Base-by-base conservation (phyloP, 1,139 yeast species). In the Blastobotrys ciferrii region DNA sequence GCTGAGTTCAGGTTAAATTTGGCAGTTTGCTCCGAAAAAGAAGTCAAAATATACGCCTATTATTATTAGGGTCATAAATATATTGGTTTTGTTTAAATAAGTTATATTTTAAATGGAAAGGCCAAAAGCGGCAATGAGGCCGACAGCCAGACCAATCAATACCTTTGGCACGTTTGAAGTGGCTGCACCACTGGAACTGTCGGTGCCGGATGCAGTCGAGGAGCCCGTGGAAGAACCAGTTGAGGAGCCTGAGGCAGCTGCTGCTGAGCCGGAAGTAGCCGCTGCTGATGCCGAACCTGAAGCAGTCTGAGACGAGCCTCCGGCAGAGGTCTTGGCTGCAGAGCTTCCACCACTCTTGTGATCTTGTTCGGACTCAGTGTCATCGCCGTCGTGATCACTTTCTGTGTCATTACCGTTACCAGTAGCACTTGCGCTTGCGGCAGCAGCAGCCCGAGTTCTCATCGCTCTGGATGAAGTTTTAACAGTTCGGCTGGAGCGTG, bases 21-120 rank as follows among this genome's bases (percentile, higher is more conserved):
- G n/a, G n/a, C n/a, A n/a, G n/a, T n/a, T n/a, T n/a, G n/a, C n/a
- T n/a, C n/a, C n/a, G n/a, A n/a, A n/a, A n/a, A n/a, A n/a, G n/a
- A n/a, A n/a, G n/a, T n/a, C n/a, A n/a, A n/a, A n/a, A 32, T 41
- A 41, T 41, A 11, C 19, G 20, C 19, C 11, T 31, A 40, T 39
- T n/a, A 17, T 30, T 40, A 32, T 32, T n/a, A 12, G n/a, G 4
- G 7, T n/a, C 6, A n/a, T 18, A 18, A 15, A 30, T 18, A 7
- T 31, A 32, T 32, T 42, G n/a, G 33, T 13, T 7, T 32, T 15
- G 39, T 28, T n/a, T 14, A 14, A n/a, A n/a, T n/a, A n/a, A n/a
- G n/a, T n/a, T n/a, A n/a, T n/a, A n/a, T n/a, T n/a, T 33, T 33
- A 33, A 12, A 33, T 12, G 12, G 37, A 33, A 13, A 33, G 19